These are phyloP conservation scores for Lasiosphaeria ovina DNA, from an alignment of 495 filamentous ascomycete genomes.

Conservation along the genomic window DNA sequence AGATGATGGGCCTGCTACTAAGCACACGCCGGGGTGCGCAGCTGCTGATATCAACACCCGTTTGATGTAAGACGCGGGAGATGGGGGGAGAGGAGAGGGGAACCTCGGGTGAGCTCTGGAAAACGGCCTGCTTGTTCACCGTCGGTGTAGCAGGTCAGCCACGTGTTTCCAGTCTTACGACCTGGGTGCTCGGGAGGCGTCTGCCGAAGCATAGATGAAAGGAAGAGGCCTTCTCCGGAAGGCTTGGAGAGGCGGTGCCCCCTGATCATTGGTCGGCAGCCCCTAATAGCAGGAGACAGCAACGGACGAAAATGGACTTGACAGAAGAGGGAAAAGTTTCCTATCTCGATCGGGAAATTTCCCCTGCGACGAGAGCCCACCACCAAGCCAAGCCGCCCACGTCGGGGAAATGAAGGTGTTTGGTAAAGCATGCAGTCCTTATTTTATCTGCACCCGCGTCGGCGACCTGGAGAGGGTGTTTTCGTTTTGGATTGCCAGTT, in stretches of 20 bases:
- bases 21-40: constrained; percentile 1
- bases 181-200: constrained; percentile 1
- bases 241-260: constrained; percentile 1
- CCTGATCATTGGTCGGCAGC: neutral
- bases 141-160: neutral
- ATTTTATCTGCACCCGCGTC: neutral
- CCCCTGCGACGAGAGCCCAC: neutral
- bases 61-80: neutral
- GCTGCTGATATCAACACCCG: neutral
- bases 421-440: neutral
- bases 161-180: neutral
- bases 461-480: neutral
- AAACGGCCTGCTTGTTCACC: neutral
- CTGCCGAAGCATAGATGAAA: constrained; percentile 5
- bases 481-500: neutral
- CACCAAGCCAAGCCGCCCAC: neutral
- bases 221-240: constrained; percentile 4
- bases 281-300: neutral
- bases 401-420: neutral
- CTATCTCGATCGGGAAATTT: neutral
- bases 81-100: neutral
- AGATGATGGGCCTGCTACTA: neutral
- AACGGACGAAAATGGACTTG: neutral
- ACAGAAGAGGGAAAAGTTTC: neutral
- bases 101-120: neutral